Conservation (phyloP, 192 early-diverging fungal genomes). For the Coemansia sp. region DNA sequence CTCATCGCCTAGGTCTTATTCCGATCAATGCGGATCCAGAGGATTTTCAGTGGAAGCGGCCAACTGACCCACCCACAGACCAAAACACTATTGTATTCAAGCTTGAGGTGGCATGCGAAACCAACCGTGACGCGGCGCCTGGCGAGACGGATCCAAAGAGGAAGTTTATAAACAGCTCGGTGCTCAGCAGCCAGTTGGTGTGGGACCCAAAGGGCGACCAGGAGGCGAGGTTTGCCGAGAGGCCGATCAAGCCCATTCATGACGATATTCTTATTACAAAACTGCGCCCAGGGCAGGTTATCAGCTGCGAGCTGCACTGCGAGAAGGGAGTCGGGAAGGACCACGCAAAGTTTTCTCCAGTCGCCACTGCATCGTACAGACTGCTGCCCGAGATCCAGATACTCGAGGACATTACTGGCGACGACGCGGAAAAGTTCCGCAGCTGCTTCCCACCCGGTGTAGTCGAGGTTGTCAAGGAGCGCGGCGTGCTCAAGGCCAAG, state of each 20-base stretch:
- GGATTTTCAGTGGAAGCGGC: constrained; percentile 69
- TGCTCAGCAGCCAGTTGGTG: constrained; percentile 67
- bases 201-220: constrained; percentile 96
- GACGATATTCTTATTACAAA: constrained; percentile 93
- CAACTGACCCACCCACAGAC: constrained; percentile 79
- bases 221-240: constrained; percentile 59
- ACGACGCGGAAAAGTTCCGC: constrained; percentile 75
- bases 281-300: constrained; percentile 83
- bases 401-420: constrained; percentile 75
- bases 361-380: constrained; percentile 92
- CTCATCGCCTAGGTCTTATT: constrained; percentile 87
- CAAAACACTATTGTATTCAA: constrained; percentile 91
- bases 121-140: constrained; percentile 55
- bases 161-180: constrained; percentile 68
- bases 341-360: constrained; percentile 97
- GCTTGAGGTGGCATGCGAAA: constrained; percentile 67
- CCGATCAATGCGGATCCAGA: constrained; percentile 85
- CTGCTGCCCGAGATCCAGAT: constrained; percentile 89
- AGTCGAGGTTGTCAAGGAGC: constrained; percentile 67
- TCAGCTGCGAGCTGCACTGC: constrained; percentile 81
- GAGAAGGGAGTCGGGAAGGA: constrained; percentile 91
- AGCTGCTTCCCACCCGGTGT: constrained; percentile 86
- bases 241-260: constrained; percentile 72
- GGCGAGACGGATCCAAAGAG: constrained; percentile 70
- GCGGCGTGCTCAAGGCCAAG: constrained; percentile 65